Conservation (phyloP, 1,284 basidiomycete genomes). For the Sporisorium exsertum region DNA sequence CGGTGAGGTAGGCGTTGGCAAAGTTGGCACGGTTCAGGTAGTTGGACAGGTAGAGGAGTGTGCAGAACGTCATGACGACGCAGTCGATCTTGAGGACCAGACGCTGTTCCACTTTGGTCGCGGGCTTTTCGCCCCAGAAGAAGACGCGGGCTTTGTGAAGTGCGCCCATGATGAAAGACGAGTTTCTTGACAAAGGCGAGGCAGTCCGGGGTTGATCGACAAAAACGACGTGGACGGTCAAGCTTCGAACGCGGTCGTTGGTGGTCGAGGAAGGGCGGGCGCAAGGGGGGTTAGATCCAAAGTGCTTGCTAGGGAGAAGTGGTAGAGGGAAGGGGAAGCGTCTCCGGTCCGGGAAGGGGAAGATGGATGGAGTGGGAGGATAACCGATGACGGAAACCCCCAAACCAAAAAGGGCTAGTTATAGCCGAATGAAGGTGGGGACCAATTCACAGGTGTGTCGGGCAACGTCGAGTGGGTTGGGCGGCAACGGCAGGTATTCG, state of each 20-base stretch:
- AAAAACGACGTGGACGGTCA: no score
- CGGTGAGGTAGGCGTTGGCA: conserved; percentile 76
- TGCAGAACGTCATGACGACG: conserved; percentile 56
- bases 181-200: neutral
- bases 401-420: neutral
- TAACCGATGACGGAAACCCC: neutral
- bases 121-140: conserved; percentile 47
- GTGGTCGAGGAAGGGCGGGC: no score
- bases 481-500: neutral
- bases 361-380: conserved; percentile 1
- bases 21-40: conserved; percentile 58
- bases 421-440: conserved; percentile 2
- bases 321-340: neutral
- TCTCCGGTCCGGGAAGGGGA: conserved; percentile 1
- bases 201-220: no score
- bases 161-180: conserved; percentile 28
- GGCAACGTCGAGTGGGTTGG: neutral
- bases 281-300: no score
- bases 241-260: neutral
- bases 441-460: neutral
- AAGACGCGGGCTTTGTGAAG: conserved; percentile 39
- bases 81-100: conserved; percentile 51
- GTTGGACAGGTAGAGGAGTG: conserved; percentile 44
- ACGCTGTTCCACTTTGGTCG: conserved; percentile 35
- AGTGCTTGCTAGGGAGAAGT: neutral